Evolutionary conservation across 2,329 filamentous ascomycete genomes (phyloP).

Genomic region (Zasmidium citrigriseum): DNA sequence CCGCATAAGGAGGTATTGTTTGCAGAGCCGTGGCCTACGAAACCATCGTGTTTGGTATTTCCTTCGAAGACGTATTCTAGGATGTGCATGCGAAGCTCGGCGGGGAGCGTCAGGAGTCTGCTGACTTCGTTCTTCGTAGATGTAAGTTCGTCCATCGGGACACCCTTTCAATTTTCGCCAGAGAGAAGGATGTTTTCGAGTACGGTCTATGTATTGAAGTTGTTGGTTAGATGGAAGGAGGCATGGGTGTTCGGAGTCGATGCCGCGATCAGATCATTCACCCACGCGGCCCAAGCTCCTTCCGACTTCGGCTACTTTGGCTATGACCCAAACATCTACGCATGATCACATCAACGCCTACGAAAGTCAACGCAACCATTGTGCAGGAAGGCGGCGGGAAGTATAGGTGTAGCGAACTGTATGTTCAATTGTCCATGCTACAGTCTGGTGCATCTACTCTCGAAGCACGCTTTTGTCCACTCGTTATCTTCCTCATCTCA

Average conservation of each 20-base stretch:
- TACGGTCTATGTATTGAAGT: background rate
- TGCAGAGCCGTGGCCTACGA: constrained; percentile 15
- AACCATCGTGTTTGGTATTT: constrained; percentile 9
- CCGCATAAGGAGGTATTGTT: no score
- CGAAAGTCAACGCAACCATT: background rate
- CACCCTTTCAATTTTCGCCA: no score
- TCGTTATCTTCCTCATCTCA: constrained; percentile 19
- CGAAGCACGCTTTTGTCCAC: constrained; percentile 8
- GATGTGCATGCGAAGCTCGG: constrained; percentile 39
- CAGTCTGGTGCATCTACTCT: constrained; percentile 4
- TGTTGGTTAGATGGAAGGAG: background rate
- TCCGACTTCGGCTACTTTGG: background rate
- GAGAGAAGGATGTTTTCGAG: no score
- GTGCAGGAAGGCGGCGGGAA: no score
- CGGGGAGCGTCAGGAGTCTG: constrained; percentile 36
- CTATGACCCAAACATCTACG: background rate
- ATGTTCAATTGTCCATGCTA: constrained; percentile 2
- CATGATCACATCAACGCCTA: background rate
- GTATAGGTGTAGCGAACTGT: background rate
- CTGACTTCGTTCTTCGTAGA: background rate
- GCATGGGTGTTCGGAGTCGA: no score
- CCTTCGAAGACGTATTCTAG: constrained; percentile 32
- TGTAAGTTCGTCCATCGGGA: no score
- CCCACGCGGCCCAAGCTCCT: background rate
- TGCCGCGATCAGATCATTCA: background rate